Conservation (phyloP, 495 filamentous ascomycete species). For the Cryomyces antarcticus region DNA sequence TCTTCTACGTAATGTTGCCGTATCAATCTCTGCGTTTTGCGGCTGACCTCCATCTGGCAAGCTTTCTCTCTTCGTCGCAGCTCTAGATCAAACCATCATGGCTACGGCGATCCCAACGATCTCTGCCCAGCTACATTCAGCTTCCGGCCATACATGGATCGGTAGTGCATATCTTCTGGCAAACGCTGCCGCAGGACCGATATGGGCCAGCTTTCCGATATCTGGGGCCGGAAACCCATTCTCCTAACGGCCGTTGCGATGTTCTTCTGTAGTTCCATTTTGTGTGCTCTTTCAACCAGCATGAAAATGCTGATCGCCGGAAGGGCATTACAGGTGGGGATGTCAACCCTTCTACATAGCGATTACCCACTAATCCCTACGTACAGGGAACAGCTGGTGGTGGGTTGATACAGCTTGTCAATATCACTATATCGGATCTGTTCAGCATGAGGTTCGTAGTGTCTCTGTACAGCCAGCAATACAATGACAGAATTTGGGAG, state of each 20-base stretch:
- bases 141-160: constrained; percentile 44
- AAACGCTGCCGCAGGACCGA: constrained; percentile 29
- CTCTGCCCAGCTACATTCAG: constrained; percentile 34
- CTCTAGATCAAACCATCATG: constrained; percentile 44
- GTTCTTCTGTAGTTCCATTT: constrained; percentile 20
- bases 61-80: constrained; percentile 30
- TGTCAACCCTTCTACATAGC: too few species aligned
- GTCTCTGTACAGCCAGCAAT: background rate
- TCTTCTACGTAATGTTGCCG: background rate
- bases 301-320: constrained; percentile 36
- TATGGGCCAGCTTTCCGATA: constrained; percentile 38
- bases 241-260: constrained; percentile 24
- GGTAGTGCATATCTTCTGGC: constrained; percentile 42
- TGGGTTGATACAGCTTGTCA: constrained; percentile 30
- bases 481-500: too few species aligned
- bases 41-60: background rate
- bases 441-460: constrained; percentile 30
- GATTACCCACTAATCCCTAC: too few species aligned
- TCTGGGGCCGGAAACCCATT: constrained; percentile 39
- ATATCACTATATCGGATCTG: constrained; percentile 35
- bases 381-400: constrained; percentile 33
- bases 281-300: constrained; percentile 27
- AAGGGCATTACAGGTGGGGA: constrained; percentile 18
- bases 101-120: constrained; percentile 36
- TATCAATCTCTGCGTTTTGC: background rate